phyloP scores from a whole-genome alignment of 1,284 basidiomycete genomes.

The Peniophora sp. region DNA sequence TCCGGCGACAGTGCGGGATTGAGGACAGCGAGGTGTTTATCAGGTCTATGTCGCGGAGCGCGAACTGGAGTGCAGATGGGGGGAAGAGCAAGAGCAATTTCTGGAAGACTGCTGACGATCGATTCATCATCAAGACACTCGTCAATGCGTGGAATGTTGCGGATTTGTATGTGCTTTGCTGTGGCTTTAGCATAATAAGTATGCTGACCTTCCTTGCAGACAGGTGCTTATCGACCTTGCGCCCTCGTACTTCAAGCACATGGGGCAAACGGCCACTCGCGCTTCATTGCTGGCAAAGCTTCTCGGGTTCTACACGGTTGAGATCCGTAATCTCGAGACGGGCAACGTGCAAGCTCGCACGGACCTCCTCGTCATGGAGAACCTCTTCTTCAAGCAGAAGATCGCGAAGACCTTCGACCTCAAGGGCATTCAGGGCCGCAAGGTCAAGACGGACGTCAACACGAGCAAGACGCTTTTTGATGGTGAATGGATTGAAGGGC shows the following conservation, averaged over 20 bases:
- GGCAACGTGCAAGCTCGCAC: slow-evolving; percentile 56
- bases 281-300: slow-evolving; percentile 69
- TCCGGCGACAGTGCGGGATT: slow-evolving; percentile 60
- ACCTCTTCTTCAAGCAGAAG: slow-evolving; percentile 64
- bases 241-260: slow-evolving; percentile 70
- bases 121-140: slow-evolving; percentile 75
- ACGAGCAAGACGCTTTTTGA: slow-evolving; percentile 61
- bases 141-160: slow-evolving; percentile 81
- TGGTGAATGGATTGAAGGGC: slow-evolving; percentile 79
- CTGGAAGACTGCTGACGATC: slow-evolving; percentile 70
- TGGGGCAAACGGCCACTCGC: slow-evolving; percentile 58
- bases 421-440: slow-evolving; percentile 71
- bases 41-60: slow-evolving; percentile 51
- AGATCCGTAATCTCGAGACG: slow-evolving; percentile 65
- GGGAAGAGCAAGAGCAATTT: slow-evolving; percentile 71
- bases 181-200: background rate
- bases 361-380: slow-evolving; percentile 77
- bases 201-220: slow-evolving; percentile 26
- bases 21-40: slow-evolving; percentile 43
- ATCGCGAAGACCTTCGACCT: slow-evolving; percentile 68
- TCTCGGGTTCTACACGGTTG: slow-evolving; percentile 71
- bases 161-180: slow-evolving; percentile 53
- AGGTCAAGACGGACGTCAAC: slow-evolving; percentile 42
- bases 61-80: slow-evolving; percentile 64
- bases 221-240: slow-evolving; percentile 71